Conservation (phyloP, 2,329 filamentous ascomycete genomes). For the Colletotrichum acutatum region DNA sequence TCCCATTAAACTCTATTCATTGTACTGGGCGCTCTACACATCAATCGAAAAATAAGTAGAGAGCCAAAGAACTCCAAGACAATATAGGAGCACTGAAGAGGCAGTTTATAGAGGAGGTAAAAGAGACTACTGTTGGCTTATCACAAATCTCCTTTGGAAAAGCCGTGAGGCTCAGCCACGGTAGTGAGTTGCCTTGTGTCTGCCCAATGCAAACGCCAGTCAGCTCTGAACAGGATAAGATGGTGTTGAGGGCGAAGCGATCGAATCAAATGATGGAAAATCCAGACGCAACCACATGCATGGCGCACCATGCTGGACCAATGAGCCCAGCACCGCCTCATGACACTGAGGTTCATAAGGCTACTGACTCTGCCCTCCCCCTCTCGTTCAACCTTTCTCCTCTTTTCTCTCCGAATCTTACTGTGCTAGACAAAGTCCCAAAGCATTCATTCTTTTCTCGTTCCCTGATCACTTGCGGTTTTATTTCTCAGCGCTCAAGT, state of each 20-base stretch:
- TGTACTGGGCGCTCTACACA: too few relatives aligned
- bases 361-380: background rate
- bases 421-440: background rate
- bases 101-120: too few relatives aligned
- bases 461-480: accelerated
- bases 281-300: background rate
- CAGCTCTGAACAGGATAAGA: background rate
- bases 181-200: background rate
- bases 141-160: background rate
- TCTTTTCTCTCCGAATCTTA: background rate
- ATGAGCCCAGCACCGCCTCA: background rate
- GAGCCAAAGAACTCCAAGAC: too few relatives aligned
- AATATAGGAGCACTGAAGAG: too few relatives aligned
- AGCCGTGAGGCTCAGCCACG: background rate
- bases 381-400: background rate
- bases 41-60: too few relatives aligned
- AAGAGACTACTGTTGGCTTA: background rate
- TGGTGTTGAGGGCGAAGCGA: background rate
- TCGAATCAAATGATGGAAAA: background rate
- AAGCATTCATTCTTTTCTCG: background rate
- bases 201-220: background rate
- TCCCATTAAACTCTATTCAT: too few relatives aligned
- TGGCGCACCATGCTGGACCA: background rate
- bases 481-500: background rate
- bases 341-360: background rate